These are phyloP conservation scores for Parachaetomium inaequale DNA, from an alignment of 495 filamentous ascomycete species.

Conservation along the genomic window DNA sequence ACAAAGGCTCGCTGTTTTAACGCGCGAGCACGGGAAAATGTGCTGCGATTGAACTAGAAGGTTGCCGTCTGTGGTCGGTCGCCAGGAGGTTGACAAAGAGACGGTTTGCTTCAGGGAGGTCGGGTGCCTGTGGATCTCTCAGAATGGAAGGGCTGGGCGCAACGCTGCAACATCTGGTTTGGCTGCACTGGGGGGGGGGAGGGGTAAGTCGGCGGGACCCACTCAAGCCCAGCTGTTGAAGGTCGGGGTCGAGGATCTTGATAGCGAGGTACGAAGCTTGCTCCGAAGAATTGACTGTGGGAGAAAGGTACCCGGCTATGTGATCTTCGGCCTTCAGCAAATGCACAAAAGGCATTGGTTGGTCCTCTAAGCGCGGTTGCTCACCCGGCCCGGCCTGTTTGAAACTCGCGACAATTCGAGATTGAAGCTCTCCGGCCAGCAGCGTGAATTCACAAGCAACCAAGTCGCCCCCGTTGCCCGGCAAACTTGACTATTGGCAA, in stretches of 20 bases:
- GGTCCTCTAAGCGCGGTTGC: constrained; percentile 3
- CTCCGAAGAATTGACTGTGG: not conserved
- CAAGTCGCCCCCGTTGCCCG: too few relatives aligned
- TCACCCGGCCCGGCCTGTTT: not conserved
- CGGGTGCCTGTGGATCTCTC: constrained; percentile 17
- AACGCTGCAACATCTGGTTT: constrained; percentile 6
- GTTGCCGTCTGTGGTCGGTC: not conserved
- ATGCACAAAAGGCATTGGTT: constrained; percentile 6
- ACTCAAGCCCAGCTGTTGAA: not conserved
- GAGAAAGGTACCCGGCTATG: not conserved
- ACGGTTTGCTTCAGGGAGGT: constrained; percentile 13
- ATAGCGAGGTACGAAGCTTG: not conserved
- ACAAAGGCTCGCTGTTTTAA: not conserved
- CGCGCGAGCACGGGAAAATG: not conserved
- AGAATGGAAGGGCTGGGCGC: constrained; percentile 14
- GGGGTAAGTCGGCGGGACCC: constrained; percentile 15
- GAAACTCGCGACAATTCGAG: not conserved
- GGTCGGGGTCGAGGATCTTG: not conserved
- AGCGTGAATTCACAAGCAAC: too few relatives aligned
- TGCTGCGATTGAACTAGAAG: not conserved
- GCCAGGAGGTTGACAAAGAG: constrained; percentile 15
- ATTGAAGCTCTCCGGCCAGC: too few relatives aligned
- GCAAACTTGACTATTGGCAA: too few relatives aligned
- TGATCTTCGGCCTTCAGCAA: not conserved
- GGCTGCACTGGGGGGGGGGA: not conserved